Base-by-base conservation (phyloP, 371 early-diverging fungal genomes). In the Apophysomyces sp. region DNA sequence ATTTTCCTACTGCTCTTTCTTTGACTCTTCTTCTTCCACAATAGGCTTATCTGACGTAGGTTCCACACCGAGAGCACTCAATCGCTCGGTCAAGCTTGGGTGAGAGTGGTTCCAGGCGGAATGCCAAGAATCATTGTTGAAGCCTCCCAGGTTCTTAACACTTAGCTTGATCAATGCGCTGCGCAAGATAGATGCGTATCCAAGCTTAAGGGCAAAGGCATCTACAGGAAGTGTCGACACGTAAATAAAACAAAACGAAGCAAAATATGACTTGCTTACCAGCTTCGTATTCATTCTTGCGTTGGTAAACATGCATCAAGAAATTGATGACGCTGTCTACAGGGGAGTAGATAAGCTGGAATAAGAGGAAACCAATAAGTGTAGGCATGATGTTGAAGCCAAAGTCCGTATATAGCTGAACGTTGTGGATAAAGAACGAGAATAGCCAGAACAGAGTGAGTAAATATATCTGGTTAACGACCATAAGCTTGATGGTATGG, bases 91-190 rank as follows among this genome's bases (percentile, higher is more conserved):
- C 26, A 98, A 71, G 52, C 96, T 94, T 41, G 99, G 99, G 70
- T 98, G 98, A 8, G 92, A 92, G 67, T 94, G 91, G 62, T 98
- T 89, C 84, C 91, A 94, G n/a, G 92, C 92, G 26, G 96, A 94
- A 73, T 95, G 96, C 68, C 91, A 84, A 55, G 85, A 78, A 76
- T 99, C 98, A 6, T 94, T 90, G 65, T 92, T 94, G 76, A 96
- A 82, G 49, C 91, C 90, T 36, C 92, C 88, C 71, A 91, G 78
- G 76, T 99, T 99, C 85, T 97, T 92, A 15, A 88, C 84, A 61
- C 94, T 90, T 27, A 99, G 71, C 72, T 97, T 98, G 65, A 96
- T 91, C 62, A 99, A 79, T 6, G 89, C 95, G 51, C 85, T 84
- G 26, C 86, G 86, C 40, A 99, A 77, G 8, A 86, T 76, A 32